These are phyloP conservation scores for Colletotrichum costaricense DNA, from an alignment of 2,329 filamentous ascomycete species.

Conservation along the genomic window DNA sequence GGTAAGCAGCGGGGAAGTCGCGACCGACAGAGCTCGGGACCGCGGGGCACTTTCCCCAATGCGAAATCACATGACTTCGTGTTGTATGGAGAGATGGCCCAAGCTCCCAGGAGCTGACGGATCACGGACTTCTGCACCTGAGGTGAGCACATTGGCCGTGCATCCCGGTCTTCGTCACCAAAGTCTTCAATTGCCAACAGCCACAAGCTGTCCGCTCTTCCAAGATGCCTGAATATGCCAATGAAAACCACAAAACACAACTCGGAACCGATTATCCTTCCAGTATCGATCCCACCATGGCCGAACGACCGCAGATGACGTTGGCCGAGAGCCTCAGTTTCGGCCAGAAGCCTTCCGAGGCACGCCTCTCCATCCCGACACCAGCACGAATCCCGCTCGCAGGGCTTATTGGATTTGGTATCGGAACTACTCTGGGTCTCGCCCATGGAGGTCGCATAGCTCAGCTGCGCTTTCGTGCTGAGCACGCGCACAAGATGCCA, in stretches of 20 bases:
- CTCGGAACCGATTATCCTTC: not conserved
- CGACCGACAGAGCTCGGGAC: slow-evolving; percentile 8
- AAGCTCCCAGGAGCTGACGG: slow-evolving; percentile 10
- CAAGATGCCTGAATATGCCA: not conserved
- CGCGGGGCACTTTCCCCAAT: slow-evolving; percentile 20
- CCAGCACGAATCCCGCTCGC: slow-evolving; percentile 74
- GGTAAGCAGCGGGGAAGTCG: not conserved
- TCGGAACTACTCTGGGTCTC: slow-evolving; percentile 78
- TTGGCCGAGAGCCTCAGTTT: slow-evolving; percentile 40
- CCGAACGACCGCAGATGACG: slow-evolving; percentile 10
- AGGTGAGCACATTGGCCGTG: not conserved
- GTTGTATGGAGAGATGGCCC: slow-evolving; percentile 3
- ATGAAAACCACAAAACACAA: not conserved
- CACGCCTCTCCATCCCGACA: slow-evolving; percentile 72
- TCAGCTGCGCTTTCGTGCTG: slow-evolving; percentile 88
- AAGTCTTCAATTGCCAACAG: not conserved
- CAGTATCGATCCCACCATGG: slow-evolving; percentile 3
- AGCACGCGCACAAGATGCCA: slow-evolving; percentile 95
- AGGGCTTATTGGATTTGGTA: slow-evolving; percentile 69
- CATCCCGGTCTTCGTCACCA: not conserved
- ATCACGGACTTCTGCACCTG: not conserved
- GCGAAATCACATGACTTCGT: slow-evolving; percentile 44
- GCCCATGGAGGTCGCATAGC: slow-evolving; percentile 79
- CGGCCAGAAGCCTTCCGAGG: slow-evolving; percentile 46
- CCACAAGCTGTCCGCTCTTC: not conserved